Evolutionary conservation across 2,329 filamentous ascomycete genomes (phyloP), one percentile per base, ranked within the genome.

Genomic region (Colletotrichum orchidophilum): DNA sequence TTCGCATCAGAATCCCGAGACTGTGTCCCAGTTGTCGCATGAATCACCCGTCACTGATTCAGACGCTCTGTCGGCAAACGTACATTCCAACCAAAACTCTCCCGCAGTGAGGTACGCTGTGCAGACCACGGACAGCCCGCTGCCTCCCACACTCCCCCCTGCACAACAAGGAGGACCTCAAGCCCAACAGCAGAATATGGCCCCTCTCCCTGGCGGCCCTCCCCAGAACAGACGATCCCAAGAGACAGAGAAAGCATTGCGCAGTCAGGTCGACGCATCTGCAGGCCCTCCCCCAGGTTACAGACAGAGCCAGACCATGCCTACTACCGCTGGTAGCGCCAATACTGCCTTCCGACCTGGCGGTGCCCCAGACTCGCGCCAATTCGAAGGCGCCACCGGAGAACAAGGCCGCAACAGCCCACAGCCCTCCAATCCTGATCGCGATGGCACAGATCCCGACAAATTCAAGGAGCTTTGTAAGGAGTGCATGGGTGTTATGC

Each of bases 21-120:
- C 89, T 5, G 79, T 89, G 46, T 91, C 89, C 7, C 89, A 91
- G 78, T 78, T 90, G 74, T 92, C 90, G 77, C 85, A 88, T 83
- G 90, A 92, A 70, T 91, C 89, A 39, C 86, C 86, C 42, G 78
- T 85, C 21, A 81, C 83, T 52, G 88, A 90, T 73, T 82, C 82
- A 49, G 87, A 88, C 71, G 81, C 82, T 66, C 77, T 76, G 57
- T 77, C 82, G 72, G 77, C 80, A 73, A 82, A 81, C 74, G 75
- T 82, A 63, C 83, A 87, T 39, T 82, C 84, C 62, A 77, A 80
- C 58, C 84, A 85, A 73, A 78, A 80, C n/a, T 83, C 84, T 12
- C 81, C 85, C 29, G 80, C 82, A 66, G 77, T 83, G 69, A 83
- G 79, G 72, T 83, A 83, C 77, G 76, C 78, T 6, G 71, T 78